Percentiles rank a stretch among this genome's conserved stretches.
Conservation (phyloP, 495 filamentous ascomycete species). For the Pyrenula massariospora region DNA sequence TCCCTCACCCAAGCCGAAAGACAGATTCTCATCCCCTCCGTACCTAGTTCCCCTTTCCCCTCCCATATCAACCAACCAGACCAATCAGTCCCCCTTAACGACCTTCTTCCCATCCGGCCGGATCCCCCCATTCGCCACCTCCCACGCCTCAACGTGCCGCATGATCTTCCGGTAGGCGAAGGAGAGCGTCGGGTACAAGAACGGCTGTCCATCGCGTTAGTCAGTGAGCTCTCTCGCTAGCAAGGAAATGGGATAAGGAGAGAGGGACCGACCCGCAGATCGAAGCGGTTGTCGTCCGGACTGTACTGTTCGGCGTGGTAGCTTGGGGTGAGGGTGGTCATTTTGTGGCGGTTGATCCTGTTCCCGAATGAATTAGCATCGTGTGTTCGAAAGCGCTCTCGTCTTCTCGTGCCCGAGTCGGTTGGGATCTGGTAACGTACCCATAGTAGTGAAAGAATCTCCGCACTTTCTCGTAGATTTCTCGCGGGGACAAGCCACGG, state of each 20-base stretch:
- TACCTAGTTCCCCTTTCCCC: background rate
- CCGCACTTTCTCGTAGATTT: conserved; percentile 51
- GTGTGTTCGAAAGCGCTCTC: background rate
- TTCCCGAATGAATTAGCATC: conserved; percentile 5
- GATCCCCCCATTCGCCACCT: background rate
- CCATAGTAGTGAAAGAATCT: conserved; percentile 57
- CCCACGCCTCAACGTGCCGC: background rate
- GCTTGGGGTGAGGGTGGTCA: conserved; percentile 51
- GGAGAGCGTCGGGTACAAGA: background rate
- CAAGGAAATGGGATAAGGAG: no score
- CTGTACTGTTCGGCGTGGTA: conserved; percentile 21
- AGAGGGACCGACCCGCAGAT: no score
- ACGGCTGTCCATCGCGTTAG: no score
- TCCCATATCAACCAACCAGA: no score
- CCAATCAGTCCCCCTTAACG: background rate
- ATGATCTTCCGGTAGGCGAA: background rate
- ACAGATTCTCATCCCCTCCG: no score
- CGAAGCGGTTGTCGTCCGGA: conserved; percentile 8
- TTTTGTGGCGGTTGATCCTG: conserved; percentile 53
- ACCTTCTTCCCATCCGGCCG: background rate
- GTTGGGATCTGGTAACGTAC: background rate
- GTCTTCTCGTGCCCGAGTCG: no score
- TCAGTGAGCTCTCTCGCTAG: no score
- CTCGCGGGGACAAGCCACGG: conserved; percentile 14
- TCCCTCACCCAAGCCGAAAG: no score